Evolutionary conservation across 2,329 filamentous ascomycete genomes (phyloP).

Genomic region (Fusarium acutatum): DNA sequence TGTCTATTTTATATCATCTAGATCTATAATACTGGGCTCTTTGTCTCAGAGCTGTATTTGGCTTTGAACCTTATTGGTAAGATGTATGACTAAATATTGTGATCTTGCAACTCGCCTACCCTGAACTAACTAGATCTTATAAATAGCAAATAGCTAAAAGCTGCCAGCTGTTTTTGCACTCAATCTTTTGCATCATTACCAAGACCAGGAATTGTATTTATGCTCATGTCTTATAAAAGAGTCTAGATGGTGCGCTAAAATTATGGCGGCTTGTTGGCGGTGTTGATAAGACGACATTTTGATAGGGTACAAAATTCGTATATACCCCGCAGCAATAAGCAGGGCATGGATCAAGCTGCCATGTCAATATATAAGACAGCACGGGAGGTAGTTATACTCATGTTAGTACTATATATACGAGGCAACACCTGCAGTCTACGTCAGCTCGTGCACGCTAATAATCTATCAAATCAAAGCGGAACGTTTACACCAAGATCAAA

Average conservation of each 20-base stretch:
- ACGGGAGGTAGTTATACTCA: not conserved
- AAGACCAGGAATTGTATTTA: too few species aligned
- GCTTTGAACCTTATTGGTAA: rapidly evolving
- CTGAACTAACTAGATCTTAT: not conserved
- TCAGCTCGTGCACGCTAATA: not conserved
- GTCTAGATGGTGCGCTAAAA: not conserved
- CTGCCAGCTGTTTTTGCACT: too few species aligned
- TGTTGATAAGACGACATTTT: not conserved
- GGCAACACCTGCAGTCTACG: not conserved
- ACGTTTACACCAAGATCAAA: not conserved
- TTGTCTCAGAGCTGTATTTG: rapidly evolving
- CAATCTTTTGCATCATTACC: too few species aligned
- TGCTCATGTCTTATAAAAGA: not conserved
- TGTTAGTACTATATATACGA: not conserved
- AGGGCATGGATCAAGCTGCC: not conserved
- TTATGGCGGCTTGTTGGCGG: not conserved
- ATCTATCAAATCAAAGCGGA: rapidly evolving
- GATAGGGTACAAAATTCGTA: too few species aligned
- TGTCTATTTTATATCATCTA: rapidly evolving
- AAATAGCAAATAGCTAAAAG: not conserved
- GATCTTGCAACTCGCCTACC: rapidly evolving
- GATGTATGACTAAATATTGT: rapidly evolving
- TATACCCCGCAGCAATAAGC: not conserved
- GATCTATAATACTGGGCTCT: rapidly evolving
- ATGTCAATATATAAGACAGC: not conserved